Base-by-base conservation (phyloP, 805 yeast species). In the Starmerella bombi region DNA sequence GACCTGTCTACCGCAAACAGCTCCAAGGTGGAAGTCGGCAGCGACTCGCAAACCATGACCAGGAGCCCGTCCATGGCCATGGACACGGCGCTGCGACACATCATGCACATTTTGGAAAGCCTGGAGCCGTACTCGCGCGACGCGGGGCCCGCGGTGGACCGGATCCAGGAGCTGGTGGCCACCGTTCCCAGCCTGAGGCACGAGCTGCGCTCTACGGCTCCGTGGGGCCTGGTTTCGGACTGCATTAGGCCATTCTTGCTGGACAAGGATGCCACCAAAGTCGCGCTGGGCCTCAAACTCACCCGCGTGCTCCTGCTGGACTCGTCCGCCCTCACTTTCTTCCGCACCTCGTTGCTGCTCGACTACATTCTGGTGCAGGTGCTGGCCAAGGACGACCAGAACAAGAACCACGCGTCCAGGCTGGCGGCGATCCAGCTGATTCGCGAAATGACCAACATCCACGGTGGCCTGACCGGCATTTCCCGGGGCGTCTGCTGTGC, bases 381-480 rank as follows among this genome's bases (percentile, higher is more conserved):
- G 0, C 59, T 88, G 25, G 67, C 80, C 1, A 74, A 74, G 37
- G 77, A 75, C 18, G 61, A 67, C 28, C 57, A 72, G 2, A 59
- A 39, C 31, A 39, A 43, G 8, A 42, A 54, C 42, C 69, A 73
- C 19, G 58, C 74, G 2, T 94, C 86, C 52, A 70, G 85, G 44
- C 77, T 75, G 35, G 84, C 85, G 52, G 91, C 93, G 0, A 53
- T 88, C 25, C 80, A 78, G 51, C 61, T 84, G 20, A 60, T 84
- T 0, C 65, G 95, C 22, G 63, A 68, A 25, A 73, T 80, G 42
- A 51, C 80, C 2, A 75, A 69, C 30, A 62, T 74, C 2, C 67
- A 66, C 1, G 62, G 56, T 55, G 88, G 84, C 2, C 8, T 31
- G 21, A 25, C 7, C 16, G 5, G 16, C 6, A 17, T 32, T 4